These are phyloP conservation scores for Dissophora ornata DNA, from an alignment of 192 early-diverging fungal genomes.

Conservation along the genomic window DNA sequence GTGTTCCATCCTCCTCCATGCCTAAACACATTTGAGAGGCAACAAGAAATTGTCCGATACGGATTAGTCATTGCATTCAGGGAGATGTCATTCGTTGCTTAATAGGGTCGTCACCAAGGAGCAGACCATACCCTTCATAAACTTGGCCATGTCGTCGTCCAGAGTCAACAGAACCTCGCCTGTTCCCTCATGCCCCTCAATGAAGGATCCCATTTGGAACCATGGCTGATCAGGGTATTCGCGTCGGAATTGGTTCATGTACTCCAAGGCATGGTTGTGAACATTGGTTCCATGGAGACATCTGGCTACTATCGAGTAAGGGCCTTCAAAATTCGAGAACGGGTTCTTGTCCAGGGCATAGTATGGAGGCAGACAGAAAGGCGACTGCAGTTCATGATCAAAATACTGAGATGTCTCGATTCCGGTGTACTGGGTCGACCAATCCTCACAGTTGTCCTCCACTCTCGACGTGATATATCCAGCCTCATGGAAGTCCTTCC, in stretches of 20 bases:
- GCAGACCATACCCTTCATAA: constrained; percentile 34
- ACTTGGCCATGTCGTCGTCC: constrained; percentile 44
- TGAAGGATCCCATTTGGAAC: constrained; percentile 55
- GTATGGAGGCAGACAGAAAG: constrained; percentile 67
- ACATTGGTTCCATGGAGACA: constrained; percentile 56
- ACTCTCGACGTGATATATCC: constrained; percentile 65
- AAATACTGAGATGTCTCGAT: constrained; percentile 44
- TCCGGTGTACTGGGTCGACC: constrained; percentile 59
- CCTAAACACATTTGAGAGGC: no score
- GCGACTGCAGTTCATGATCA: constrained; percentile 66
- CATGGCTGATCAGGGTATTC: constrained; percentile 45
- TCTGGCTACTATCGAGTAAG: constrained; percentile 50
- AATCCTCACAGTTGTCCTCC: constrained; percentile 65
- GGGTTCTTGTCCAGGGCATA: constrained; percentile 58
- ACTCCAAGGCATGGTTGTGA: constrained; percentile 55
- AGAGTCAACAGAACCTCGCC: constrained; percentile 51
- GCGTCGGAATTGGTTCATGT: constrained; percentile 52
- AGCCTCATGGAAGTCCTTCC: constrained; percentile 66
- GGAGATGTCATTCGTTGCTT: no score
- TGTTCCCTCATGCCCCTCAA: constrained; percentile 59
- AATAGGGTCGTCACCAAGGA: no score
- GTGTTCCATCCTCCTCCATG: constrained; percentile 44
- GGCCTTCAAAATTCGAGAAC: constrained; percentile 64
- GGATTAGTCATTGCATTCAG: no score
- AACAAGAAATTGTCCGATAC: no score